phyloP scores from a whole-genome alignment of 2,329 filamentous ascomycete genomes.

The Pseudocercospora pini-densiflorae region DNA sequence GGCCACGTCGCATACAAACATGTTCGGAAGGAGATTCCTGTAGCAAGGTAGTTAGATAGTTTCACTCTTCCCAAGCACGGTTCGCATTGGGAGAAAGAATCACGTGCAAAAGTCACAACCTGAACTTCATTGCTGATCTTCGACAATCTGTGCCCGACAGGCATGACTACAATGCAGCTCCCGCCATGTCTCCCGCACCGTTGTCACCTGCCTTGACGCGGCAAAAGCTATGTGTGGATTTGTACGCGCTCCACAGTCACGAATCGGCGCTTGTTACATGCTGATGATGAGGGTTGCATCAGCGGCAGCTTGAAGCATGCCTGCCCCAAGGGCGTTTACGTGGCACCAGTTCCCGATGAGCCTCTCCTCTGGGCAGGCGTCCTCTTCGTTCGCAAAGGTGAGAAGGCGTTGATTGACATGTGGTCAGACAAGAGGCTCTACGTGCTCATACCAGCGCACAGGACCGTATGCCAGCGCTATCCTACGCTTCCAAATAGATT shows the following conservation, averaged over 20 bases:
- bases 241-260: constrained; percentile 56
- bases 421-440: neutral
- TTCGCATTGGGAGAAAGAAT: neutral
- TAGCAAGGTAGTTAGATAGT: neutral
- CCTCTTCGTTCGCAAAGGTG: constrained; percentile 87
- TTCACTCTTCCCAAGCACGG: neutral
- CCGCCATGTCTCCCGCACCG: neutral
- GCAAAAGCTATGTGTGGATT: constrained; percentile 80
- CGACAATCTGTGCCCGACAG: neutral
- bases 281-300: constrained; percentile 16
- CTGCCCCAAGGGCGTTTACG: constrained; percentile 84
- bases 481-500: constrained; percentile 87
- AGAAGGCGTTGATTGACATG: constrained; percentile 10
- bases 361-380: constrained; percentile 87
- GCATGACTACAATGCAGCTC: neutral
- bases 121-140: neutral
- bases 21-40: neutral
- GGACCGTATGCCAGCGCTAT: constrained; percentile 88
- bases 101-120: neutral
- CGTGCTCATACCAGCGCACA: constrained; percentile 44
- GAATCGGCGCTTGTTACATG: neutral
- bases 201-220: constrained; percentile 58
- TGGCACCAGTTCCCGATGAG: constrained; percentile 81
- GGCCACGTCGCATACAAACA: constrained; percentile 6
- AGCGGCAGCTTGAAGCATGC: constrained; percentile 54